Percentiles rank a stretch among this genome's conserved stretches.
Evolutionary conservation across 2,329 filamentous ascomycete species (phyloP).

Genomic region (Conoideocrella luteorostrata): DNA sequence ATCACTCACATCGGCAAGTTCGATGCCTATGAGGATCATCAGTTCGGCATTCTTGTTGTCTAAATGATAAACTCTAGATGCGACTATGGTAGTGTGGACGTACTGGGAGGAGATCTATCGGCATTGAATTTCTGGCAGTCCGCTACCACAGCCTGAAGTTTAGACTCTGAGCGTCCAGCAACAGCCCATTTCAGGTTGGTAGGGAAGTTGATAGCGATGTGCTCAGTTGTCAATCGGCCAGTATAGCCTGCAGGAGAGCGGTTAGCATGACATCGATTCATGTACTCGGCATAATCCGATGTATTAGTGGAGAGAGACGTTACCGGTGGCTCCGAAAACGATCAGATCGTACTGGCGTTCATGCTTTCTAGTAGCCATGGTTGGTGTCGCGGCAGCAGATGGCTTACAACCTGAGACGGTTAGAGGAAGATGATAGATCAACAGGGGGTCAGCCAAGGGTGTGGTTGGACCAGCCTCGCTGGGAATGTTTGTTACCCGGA

Average conservation of each 20-base stretch:
- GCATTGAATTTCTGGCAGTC: conserved; percentile 61
- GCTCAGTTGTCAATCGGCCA: conserved; percentile 67
- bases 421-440: too few species aligned
- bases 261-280: neutral
- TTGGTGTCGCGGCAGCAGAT: neutral
- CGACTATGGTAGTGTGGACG: conserved; percentile 14
- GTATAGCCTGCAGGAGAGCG: conserved; percentile 64
- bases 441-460: too few species aligned
- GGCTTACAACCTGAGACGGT: too few species aligned
- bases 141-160: conserved; percentile 62
- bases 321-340: conserved; percentile 52
- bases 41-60: neutral
- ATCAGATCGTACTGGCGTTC: conserved; percentile 50
- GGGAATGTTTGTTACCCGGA: too few species aligned
- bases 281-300: conserved; percentile 9
- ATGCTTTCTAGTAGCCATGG: conserved; percentile 44
- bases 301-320: too few species aligned
- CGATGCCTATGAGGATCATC: conserved; percentile 35
- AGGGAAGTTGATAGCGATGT: conserved; percentile 64
- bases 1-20: conserved; percentile 43
- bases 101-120: conserved; percentile 66
- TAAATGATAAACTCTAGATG: neutral
- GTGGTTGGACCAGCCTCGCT: too few species aligned
- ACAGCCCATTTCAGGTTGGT: conserved; percentile 82
- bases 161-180: conserved; percentile 71